Evolutionary conservation across 345 rosid genomes (phyloP).

Genomic region (Pistacia vera): DNA sequence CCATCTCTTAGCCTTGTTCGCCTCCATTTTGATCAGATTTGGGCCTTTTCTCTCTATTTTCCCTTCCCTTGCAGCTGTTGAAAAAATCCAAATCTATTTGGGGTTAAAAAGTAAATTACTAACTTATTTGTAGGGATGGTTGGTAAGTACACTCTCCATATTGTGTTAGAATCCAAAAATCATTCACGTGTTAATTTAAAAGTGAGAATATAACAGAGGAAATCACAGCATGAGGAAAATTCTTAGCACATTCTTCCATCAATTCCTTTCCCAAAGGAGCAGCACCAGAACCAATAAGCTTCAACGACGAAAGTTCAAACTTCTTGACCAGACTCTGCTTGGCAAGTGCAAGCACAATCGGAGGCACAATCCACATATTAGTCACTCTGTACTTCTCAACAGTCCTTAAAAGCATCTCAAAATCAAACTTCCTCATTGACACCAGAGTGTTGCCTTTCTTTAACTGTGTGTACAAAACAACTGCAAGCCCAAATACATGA

Average conservation of each 20-base stretch:
- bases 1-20: too few relatives aligned
- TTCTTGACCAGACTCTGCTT: slow-evolving; percentile 58
- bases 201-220: too few relatives aligned
- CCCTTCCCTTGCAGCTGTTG: too few relatives aligned
- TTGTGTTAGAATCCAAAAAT: too few relatives aligned
- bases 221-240: slow-evolving; percentile 51
- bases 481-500: slow-evolving; percentile 80
- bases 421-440: slow-evolving; percentile 72
- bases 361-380: too few relatives aligned
- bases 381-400: slow-evolving; percentile 67
- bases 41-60: too few relatives aligned
- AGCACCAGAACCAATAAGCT: slow-evolving; percentile 75
- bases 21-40: too few relatives aligned
- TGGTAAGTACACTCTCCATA: too few relatives aligned
- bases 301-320: slow-evolving; percentile 70
- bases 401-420: slow-evolving; percentile 53
- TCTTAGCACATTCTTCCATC: slow-evolving; percentile 77
- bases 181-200: too few relatives aligned
- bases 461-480: slow-evolving; percentile 54
- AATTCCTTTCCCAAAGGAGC: slow-evolving; percentile 89
- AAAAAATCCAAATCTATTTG: too few relatives aligned
- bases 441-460: slow-evolving; percentile 62
- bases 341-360: slow-evolving; percentile 82
- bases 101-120: too few relatives aligned
- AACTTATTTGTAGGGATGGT: too few relatives aligned